Evolutionary conservation across 495 filamentous ascomycete genomes (phyloP).

Genomic region (Immersiella caudata): DNA sequence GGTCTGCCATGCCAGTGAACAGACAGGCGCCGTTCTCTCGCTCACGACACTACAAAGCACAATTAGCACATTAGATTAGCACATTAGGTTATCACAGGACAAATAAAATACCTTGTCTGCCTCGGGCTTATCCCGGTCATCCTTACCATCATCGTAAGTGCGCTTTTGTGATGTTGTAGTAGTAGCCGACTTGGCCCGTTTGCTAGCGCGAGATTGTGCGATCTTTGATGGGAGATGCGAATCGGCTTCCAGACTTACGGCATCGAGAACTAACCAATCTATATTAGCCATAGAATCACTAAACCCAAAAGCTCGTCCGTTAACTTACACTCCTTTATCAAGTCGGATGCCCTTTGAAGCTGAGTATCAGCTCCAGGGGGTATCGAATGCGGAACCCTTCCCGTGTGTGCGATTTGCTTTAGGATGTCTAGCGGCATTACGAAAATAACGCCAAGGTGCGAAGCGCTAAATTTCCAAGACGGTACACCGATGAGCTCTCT

Average conservation of each 20-base stretch:
- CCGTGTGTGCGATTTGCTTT: slow-evolving; percentile 10
- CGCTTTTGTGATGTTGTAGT: slow-evolving; percentile 9
- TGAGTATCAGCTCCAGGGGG: slow-evolving; percentile 3
- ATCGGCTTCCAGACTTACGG: slow-evolving; percentile 7
- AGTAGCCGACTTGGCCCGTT: slow-evolving; percentile 4
- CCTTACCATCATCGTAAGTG: slow-evolving; percentile 7
- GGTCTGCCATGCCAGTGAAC: slow-evolving; percentile 8
- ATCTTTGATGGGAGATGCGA: slow-evolving; percentile 8
- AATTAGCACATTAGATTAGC: too few species aligned
- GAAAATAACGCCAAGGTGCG: slow-evolving; percentile 6
- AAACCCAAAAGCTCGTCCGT: slow-evolving; percentile 10
- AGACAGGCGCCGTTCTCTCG: slow-evolving; percentile 8
- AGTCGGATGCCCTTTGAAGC: slow-evolving; percentile 9
- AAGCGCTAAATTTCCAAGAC: slow-evolving; percentile 7
- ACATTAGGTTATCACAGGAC: slow-evolving; percentile 9
- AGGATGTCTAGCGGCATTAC: slow-evolving; percentile 11
- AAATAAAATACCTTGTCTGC: slow-evolving; percentile 11
- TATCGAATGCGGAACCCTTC: slow-evolving; percentile 8
- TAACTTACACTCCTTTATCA: slow-evolving; percentile 9
- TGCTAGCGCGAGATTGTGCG: slow-evolving; percentile 10
- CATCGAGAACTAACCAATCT: slow-evolving; percentile 10
- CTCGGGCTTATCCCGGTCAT: slow-evolving; percentile 3
- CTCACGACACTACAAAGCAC: slow-evolving; percentile 10
- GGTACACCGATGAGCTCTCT: slow-evolving; percentile 8
- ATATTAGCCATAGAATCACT: slow-evolving; percentile 10